Evolutionary conservation across 2,329 filamentous ascomycete genomes (phyloP), one percentile per base, ranked within the genome.

Genomic region (Whalleya microplaca): DNA sequence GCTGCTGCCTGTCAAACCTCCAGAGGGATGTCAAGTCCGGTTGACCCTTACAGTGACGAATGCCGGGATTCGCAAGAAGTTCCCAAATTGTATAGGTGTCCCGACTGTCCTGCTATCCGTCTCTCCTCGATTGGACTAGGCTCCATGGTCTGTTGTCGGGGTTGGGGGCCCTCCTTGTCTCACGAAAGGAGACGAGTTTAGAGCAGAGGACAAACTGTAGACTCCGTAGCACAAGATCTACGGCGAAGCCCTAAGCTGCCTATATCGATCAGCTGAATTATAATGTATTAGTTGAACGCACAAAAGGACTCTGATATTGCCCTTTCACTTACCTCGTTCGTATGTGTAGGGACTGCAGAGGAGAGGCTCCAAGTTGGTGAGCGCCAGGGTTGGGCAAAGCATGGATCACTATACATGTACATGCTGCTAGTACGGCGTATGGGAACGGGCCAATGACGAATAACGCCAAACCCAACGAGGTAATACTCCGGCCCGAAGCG

Each of bases 11-110:
- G 42, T 44, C 42, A 44, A 48, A 48, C 27, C 45, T 37, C 20
- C 21, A 58, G 61, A 58, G 18, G 51, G 56, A 53, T 57, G 45
- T 48, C 12, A 49, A 42, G 45, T 51, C 55, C 58, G 51, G 19
- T 41, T 21, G 27, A 58, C 48, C 54, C 58, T 64, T 62, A 51
- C 51, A 43, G 46, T 23, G n/a, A n/a, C n/a, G 23, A 51, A 45
- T 45, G 32, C 51, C 41, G 56, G 42, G 29, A 23, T 20, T 62
- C 61, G 61, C 61, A 65, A 64, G 56, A 27, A 59, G 58, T 58
- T 51, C 63, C 63, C 8, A 51, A 65, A 56, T 43, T 23, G 55
- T 62, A 40, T 19, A 49, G n/a, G 16, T n/a, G 18, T 46, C 55
- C 53, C 37, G n/a, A 41, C 41, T 7, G 37, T 37, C 58, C 49